Evolutionary conservation across 2,329 filamentous ascomycete genomes (phyloP), one percentile per base, ranked within the genome.

Genomic region (Ophiocordyceps camponoti-saundersi): DNA sequence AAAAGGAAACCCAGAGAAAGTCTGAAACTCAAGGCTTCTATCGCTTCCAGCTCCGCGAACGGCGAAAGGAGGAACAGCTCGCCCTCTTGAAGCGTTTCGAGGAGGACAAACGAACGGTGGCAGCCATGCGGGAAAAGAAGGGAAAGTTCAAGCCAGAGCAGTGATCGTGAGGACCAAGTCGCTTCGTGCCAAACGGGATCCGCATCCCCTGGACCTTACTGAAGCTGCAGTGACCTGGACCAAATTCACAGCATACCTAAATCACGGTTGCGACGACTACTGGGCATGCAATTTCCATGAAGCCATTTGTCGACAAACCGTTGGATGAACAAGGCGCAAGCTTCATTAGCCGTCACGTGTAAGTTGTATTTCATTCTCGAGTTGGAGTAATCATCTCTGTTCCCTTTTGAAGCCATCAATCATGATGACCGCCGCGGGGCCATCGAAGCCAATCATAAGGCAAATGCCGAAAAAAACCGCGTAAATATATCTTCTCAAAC

Each of bases 21-120:
- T 69, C 72, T 36, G 77, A 80, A 44, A 68, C 78, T 55, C 75
- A 75, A 49, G 80, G 85, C 61, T 93, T 93, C 59, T 93, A 93
- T 62, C 71, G 85, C 49, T 93, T 90, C 71, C 86, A 93, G 69
- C 73, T 77, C 53, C 68, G 86, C 44, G 83, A 92, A 68, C 79
- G 78, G 67, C 77, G 80, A 65, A 92, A 92, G 70, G 76, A 78
- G 56, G 74, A 79, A 55, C 82, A 86, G 61, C 71, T 75, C 44
- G 73, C 79, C 49, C 58, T 92, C 61, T 65, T 85, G 53, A 79
- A 65, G 64, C 73, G 75, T 53, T 92, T 92, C 63, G 80, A 88
- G 60, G 77, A 84, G 60, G 85, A 90, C 65, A 75, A 72, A 66
- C 77, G 68, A 66, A 82, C 77, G 63, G 77, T 92, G 44, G 70